Base-by-base conservation (phyloP, 2,329 filamentous ascomycete species). In the Metarhizium sp. region DNA sequence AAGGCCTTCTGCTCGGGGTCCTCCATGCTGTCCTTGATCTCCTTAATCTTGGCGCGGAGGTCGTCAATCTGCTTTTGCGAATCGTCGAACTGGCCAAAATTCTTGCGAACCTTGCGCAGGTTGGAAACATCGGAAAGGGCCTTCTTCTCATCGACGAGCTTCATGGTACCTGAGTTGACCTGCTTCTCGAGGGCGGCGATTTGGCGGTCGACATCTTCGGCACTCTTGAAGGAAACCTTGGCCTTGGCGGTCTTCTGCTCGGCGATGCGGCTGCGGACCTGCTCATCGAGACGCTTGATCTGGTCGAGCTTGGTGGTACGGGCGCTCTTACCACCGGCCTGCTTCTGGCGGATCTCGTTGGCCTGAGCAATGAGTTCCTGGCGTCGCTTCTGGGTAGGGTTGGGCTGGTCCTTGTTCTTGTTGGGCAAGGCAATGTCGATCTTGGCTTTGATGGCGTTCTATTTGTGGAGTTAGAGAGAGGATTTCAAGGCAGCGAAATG, bases 111-210 rank as follows among this genome's bases (percentile, higher is more conserved):
- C 78, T 95, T 95, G 72, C 88, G 86, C 62, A 97, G 77, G 69
- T 76, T 86, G 51, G 87, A 88, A 64, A 96, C 86, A 65, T 96
- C 90, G 52, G 81, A 76, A 20, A 97, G 79, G 8, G 90, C 86
- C 81, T 96, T 97, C 80, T 90, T 95, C 82, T 97, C 94, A 65
- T 99, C 94, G 11, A 97, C 94, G 52, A 99, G 78, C 76, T 92
- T 95, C 87, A 99, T 92, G 70, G 82, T 87, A 61, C 92, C 92
- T 40, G 85, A 82, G 71, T 95, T 89, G 64, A 97, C 91, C 70
- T 92, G 82, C 73, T 86, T 86, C 62, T 96, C 89, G 54, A 96
- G 84, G 53, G 79, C 78, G 58, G 82, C 80, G 64, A 97, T 94
- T 73, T 94, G 84, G 60, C 80, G 79, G 71, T 97, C 90, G 61